Evolutionary conservation across 257 asterid genomes (phyloP), one percentile per base, ranked within the genome.

Genomic region (Rehmannia glutinosa): DNA sequence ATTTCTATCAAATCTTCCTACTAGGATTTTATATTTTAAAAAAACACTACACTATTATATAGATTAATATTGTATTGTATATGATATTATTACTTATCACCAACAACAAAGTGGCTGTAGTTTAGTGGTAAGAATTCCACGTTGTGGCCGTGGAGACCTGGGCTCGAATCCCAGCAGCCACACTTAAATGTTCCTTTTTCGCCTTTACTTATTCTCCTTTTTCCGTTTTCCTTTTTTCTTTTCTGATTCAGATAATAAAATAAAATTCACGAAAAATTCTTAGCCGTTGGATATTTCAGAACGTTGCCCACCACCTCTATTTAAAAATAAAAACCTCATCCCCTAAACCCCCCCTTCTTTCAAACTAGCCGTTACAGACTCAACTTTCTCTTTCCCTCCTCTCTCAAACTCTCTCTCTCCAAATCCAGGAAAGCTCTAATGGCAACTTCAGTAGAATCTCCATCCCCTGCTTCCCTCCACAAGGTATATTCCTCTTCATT

Each of bases 91-190:
- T n/a, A n/a, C n/a, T n/a, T n/a, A n/a, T n/a, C n/a, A n/a, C 1
- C 2, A 24, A 24, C 71, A 73, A 1, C 38, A 27, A 67, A 21
- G 92, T 90, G 96, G 97, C 92, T 87, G 92, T 87, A 90, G 96
- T 93, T 87, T 89, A 86, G 96, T 86, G 95, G 96, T 90, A 3
- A 93, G 97, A 90, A 90, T 93, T 93, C 89, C 94, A 93, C 91
- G 94, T 86, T 90, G 96, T 88, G 98, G 97, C 95, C 94, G 92
- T 93, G 90, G 89, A 88, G 97, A 88, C 96, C 95, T 86, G 95
- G 95, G 97, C 98, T 90, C 95, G 94, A 92, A 92, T 93, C 94
- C 97, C 92, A 93, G 96, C 96, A 92, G 98, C 98, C 97, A 90
- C 98, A 87, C 0, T 3, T n/a, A n/a, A n/a, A n/a, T n/a, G n/a